Conservation (phyloP, 148 eudicot species). For the Polygonum maritimum region DNA sequence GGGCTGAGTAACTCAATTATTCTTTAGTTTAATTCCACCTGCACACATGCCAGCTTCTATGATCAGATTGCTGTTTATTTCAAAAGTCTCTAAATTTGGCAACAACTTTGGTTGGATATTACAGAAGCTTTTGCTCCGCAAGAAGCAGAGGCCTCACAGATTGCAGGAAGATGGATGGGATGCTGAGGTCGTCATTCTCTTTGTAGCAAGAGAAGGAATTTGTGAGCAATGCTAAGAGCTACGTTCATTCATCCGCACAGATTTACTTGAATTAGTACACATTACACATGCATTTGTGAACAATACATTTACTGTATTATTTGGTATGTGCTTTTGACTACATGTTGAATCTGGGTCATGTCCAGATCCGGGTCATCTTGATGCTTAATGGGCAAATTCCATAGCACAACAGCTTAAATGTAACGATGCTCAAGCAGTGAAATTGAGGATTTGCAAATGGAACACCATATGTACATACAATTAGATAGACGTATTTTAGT, state of each 20-base stretch:
- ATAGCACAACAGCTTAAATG: too few species aligned
- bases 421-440: not conserved
- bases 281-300: not conserved
- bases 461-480: not conserved
- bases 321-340: not conserved
- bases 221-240: conserved; percentile 9
- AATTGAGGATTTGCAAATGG: not conserved
- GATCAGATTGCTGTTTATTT: conserved; percentile 22
- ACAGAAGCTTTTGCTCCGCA: not conserved
- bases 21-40: not conserved
- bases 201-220: conserved; percentile 13
- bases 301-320: too few species aligned
- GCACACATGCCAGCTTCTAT: conserved; percentile 17
- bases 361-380: too few species aligned
- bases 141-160: not conserved
- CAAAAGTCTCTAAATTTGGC: not conserved
- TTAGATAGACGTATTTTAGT: not conserved
- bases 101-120: not conserved
- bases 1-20: not conserved
- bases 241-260: not conserved
- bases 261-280: not conserved
- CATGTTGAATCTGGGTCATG: too few species aligned
- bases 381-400: too few species aligned
- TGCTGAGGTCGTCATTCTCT: conserved; percentile 12
- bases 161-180: conserved; percentile 9